These are phyloP conservation scores for Trichoderma cornu-damae DNA, from an alignment of 2,329 filamentous ascomycete genomes.

Conservation along the genomic window DNA sequence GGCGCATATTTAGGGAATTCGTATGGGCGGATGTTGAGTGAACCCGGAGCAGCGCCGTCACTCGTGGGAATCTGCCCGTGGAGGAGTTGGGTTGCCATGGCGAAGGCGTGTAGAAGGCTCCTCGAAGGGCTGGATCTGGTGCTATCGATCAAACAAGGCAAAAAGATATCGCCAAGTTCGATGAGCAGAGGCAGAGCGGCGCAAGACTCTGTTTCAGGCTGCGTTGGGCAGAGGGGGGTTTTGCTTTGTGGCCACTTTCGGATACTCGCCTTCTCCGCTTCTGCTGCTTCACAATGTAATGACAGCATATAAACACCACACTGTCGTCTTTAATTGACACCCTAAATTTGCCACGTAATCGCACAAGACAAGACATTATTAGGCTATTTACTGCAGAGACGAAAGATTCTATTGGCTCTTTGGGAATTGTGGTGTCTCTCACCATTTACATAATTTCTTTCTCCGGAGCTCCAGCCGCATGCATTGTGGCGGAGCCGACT, in stretches of 20 bases:
- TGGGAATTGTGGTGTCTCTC: background rate
- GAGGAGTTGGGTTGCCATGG: slow-evolving; percentile 7
- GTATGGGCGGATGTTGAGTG: slow-evolving; percentile 48
- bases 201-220: background rate
- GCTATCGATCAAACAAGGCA: background rate
- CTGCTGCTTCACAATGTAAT: background rate
- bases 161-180: background rate
- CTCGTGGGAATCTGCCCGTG: slow-evolving; percentile 1
- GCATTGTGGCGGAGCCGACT: too few relatives aligned
- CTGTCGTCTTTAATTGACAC: background rate
- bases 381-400: background rate
- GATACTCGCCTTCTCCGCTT: background rate
- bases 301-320: background rate
- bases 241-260: background rate
- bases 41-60: slow-evolving; percentile 35
- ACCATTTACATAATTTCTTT: background rate
- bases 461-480: too few relatives aligned
- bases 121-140: too few relatives aligned
- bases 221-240: background rate
- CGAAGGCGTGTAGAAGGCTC: too few relatives aligned
- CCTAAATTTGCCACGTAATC: background rate
- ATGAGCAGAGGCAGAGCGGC: background rate
- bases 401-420: background rate
- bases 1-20: slow-evolving; percentile 35
- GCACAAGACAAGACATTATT: background rate